Evolutionary conservation across 441 rosid species (phyloP).

Genomic region (Pelargonium fulgidum): DNA sequence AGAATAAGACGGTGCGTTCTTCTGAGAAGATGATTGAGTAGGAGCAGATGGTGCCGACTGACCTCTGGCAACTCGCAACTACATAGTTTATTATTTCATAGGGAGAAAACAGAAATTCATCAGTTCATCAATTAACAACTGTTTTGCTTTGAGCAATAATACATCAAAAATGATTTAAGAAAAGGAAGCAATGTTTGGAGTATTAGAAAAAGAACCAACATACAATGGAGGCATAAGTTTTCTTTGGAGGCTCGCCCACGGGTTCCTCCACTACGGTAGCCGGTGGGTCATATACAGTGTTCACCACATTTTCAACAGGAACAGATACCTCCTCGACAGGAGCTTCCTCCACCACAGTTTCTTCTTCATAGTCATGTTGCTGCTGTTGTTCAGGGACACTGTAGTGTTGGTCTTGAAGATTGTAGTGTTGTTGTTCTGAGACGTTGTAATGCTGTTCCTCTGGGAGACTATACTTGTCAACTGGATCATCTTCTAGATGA

Average conservation of each 20-base stretch:
- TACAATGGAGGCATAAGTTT: conserved; percentile 69
- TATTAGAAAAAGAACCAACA: conserved; percentile 19
- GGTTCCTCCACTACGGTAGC: conserved; percentile 43
- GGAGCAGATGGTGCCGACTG: conserved; percentile 34
- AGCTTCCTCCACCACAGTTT: conserved; percentile 45
- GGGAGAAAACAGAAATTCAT: neutral
- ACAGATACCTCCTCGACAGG: conserved; percentile 34
- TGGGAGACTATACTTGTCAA: conserved; percentile 47
- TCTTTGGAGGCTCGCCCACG: conserved; percentile 43
- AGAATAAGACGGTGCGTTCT: conserved; percentile 30
- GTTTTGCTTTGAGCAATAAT: conserved; percentile 1
- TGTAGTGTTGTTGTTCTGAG: neutral
- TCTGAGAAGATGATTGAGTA: conserved; percentile 38
- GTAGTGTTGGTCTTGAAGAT: conserved; percentile 20
- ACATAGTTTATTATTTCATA: conserved; percentile 11
- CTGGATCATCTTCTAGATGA: conserved; percentile 55
- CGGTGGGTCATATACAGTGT: conserved; percentile 30
- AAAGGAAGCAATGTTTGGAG: too few species aligned
- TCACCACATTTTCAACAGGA: conserved; percentile 30
- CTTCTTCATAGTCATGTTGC: conserved; percentile 40
- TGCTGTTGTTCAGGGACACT: conserved; percentile 26
- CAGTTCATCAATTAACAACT: conserved; percentile 3
- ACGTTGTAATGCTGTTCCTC: conserved; percentile 20
- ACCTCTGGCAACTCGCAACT: conserved; percentile 54
- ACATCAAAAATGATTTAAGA: neutral